Conservation (phyloP, 257 asterid species). For the Plantago elongata region DNA sequence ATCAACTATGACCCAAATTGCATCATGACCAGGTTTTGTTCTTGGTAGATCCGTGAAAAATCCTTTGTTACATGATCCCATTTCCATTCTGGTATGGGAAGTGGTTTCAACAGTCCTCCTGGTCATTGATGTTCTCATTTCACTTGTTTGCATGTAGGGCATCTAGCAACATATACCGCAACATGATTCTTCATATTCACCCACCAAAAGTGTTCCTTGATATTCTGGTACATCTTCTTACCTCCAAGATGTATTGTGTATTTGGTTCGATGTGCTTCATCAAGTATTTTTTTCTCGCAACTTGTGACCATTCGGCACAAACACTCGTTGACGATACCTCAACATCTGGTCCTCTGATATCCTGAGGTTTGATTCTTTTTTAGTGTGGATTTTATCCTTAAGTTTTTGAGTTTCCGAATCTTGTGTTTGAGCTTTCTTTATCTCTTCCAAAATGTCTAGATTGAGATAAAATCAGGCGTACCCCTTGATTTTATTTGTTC, state of each 20-base stretch:
- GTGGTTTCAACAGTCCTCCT: not conserved
- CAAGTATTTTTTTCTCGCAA: not conserved
- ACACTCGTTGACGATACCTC: not conserved
- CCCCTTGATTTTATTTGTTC: no score
- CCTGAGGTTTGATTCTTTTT: not conserved
- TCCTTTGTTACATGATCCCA: not conserved
- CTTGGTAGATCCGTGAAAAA: not conserved
- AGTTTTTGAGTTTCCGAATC: not conserved
- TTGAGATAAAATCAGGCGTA: no score
- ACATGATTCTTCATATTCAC: not conserved
- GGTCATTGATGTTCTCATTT: not conserved
- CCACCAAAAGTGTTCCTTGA: conserved; percentile 3
- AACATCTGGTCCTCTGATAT: not conserved
- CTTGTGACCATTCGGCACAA: not conserved
- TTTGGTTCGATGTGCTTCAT: not conserved
- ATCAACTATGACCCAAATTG: conserved; percentile 5
- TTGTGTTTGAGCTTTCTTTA: not conserved
- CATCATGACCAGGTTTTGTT: not conserved
- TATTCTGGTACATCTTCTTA: conserved; percentile 5
- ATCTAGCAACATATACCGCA: not conserved
- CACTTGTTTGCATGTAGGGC: conserved; percentile 5
- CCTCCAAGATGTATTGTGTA: not conserved
- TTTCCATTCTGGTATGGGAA: not conserved
- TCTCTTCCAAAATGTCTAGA: no score
- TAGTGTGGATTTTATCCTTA: not conserved